phyloP scores from a whole-genome alignment of 495 filamentous ascomycete genomes.

The Parmelia sp. region DNA sequence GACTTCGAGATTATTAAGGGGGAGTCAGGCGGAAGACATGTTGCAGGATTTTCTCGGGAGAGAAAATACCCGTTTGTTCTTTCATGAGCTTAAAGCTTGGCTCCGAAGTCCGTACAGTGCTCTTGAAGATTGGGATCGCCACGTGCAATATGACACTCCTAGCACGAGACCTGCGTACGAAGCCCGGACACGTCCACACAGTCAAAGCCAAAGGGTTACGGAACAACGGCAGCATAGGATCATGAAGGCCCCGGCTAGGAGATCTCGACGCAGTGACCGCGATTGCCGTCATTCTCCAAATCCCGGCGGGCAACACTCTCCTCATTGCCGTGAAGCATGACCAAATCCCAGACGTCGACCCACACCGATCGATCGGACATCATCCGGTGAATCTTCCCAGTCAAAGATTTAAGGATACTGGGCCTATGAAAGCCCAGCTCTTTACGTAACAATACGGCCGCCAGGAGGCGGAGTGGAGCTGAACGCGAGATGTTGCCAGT shows the following conservation, averaged over 20 bases:
- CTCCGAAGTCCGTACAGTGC: slow-evolving; percentile 67
- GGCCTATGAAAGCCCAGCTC: neutral
- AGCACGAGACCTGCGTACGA: neutral
- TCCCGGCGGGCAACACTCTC: neutral
- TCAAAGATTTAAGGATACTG: neutral
- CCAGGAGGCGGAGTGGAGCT: neutral
- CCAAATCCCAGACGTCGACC: neutral
- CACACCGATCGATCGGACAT: neutral
- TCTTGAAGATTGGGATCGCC: slow-evolving; percentile 71
- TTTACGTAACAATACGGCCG: neutral
- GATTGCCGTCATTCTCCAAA: neutral
- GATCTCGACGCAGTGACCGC: neutral
- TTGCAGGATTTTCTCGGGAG: slow-evolving; percentile 79
- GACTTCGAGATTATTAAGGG: too few relatives aligned
- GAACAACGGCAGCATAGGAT: neutral
- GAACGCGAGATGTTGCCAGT: neutral
- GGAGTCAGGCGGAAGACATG: slow-evolving; percentile 80
- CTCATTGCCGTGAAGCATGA: neutral
- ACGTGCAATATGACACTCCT: slow-evolving; percentile 60
- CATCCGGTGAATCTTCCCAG: neutral
- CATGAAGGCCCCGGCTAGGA: neutral
- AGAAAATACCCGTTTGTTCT: slow-evolving; percentile 68
- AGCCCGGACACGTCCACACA: neutral
- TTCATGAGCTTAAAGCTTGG: slow-evolving; percentile 80
- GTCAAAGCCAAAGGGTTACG: neutral